phyloP scores from a whole-genome alignment of 2,329 filamentous ascomycete genomes.

The Aschersonia sp. region DNA sequence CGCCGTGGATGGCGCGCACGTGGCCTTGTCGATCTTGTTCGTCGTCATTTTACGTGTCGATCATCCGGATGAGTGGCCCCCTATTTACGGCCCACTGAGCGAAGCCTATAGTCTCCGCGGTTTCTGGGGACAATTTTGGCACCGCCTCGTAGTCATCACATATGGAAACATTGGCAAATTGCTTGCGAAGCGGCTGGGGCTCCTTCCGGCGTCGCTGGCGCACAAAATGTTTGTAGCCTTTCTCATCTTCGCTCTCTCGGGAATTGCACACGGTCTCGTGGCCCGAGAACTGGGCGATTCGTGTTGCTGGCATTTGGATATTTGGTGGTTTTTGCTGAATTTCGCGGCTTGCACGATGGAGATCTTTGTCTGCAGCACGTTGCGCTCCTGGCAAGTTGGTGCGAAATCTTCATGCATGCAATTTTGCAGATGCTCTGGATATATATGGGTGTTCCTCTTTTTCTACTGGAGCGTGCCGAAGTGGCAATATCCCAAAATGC shows the following conservation, averaged over 20 bases:
- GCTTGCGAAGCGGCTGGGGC: neutral
- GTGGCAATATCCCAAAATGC: neutral
- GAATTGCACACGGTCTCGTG: neutral
- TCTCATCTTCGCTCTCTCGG: neutral
- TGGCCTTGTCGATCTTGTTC: neutral
- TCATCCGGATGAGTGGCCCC: neutral
- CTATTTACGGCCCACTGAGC: neutral
- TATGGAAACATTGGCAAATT: neutral
- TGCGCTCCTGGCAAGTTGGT: neutral
- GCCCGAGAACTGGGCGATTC: neutral
- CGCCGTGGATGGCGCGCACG: neutral
- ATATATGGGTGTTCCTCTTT: neutral
- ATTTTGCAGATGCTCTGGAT: neutral
- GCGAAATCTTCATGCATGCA: too few relatives aligned
- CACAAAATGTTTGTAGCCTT: neutral
- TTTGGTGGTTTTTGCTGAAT: neutral
- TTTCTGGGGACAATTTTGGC: slow-evolving; percentile 1
- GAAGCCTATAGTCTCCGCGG: neutral
- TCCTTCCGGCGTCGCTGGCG: neutral
- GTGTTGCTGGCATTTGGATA: neutral
- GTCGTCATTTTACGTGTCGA: neutral
- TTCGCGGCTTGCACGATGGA: neutral
- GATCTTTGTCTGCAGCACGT: neutral
- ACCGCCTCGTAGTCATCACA: neutral
- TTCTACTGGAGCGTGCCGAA: neutral